Evolutionary conservation across 352 stramenopile species (phyloP).

Genomic region (Lagenidium giganteum): DNA sequence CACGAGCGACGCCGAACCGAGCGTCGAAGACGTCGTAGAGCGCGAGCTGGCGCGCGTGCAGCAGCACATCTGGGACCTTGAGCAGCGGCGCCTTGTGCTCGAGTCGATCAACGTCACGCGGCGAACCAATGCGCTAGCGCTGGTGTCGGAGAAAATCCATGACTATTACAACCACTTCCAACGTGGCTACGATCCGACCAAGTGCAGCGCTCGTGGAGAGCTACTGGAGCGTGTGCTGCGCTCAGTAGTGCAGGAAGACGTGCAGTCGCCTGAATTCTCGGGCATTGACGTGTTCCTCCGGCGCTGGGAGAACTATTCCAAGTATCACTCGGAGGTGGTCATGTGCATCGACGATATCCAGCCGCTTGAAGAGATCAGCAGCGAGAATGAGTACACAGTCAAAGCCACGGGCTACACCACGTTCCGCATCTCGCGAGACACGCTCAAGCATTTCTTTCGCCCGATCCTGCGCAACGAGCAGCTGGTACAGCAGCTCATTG

Average conservation of each 20-base stretch:
- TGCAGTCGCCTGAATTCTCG: slow-evolving; percentile 42
- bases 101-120: slow-evolving; percentile 36
- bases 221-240: slow-evolving; percentile 33
- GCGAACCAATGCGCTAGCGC: slow-evolving; percentile 29
- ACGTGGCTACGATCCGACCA: slow-evolving; percentile 33
- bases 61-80: slow-evolving; percentile 35
- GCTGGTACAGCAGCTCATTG: slow-evolving; percentile 59
- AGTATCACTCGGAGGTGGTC: slow-evolving; percentile 40
- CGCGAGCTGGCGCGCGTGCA: slow-evolving; percentile 27
- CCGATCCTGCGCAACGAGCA: slow-evolving; percentile 43
- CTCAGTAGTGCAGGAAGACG: slow-evolving; percentile 39
- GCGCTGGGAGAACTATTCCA: slow-evolving; percentile 61
- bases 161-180: slow-evolving; percentile 48
- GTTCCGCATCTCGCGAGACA: slow-evolving; percentile 57
- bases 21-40: too few relatives aligned
- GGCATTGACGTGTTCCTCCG: slow-evolving; percentile 44
- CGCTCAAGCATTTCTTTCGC: slow-evolving; percentile 61
- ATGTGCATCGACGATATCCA: slow-evolving; percentile 29
- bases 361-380: slow-evolving; percentile 20
- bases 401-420: slow-evolving; percentile 33
- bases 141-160: slow-evolving; percentile 33
- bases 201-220: slow-evolving; percentile 7
- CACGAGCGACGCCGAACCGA: too few relatives aligned
- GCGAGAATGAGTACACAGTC: slow-evolving; percentile 27
- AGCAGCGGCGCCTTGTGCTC: slow-evolving; percentile 35